Evolutionary conservation across 1,139 yeast genomes (phyloP).

Genomic region (Zygosaccharomyces sapae): DNA sequence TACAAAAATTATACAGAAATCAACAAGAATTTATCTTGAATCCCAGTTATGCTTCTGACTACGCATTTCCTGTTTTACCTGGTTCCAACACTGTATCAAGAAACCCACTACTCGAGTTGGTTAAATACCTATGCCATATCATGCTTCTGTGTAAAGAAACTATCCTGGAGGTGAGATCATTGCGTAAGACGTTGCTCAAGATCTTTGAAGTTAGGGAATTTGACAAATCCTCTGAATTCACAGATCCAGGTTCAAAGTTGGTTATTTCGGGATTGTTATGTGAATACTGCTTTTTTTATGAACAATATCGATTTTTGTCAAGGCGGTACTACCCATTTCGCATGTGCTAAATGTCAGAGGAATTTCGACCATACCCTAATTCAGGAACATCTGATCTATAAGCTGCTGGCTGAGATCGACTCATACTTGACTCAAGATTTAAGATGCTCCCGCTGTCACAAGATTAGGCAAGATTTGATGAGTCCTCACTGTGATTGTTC

Average conservation of each 20-base stretch:
- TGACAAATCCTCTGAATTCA: conserved; percentile 69
- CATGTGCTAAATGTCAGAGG: conserved; percentile 64
- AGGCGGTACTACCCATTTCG: conserved; percentile 54
- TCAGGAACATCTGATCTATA: conserved; percentile 74
- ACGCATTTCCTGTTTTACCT: conserved; percentile 66
- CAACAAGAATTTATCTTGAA: conserved; percentile 73
- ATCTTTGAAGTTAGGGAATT: conserved; percentile 82
- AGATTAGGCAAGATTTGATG: conserved; percentile 64
- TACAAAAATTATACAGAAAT: conserved; percentile 58
- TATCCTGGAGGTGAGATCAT: conserved; percentile 64
- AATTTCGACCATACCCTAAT: conserved; percentile 62
- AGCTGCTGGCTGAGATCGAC: conserved; percentile 53
- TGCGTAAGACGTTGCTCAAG: conserved; percentile 69
- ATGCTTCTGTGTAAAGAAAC: conserved; percentile 62
- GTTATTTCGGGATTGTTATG: conserved; percentile 68
- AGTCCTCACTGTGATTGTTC: conserved; percentile 80
- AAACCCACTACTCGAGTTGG: conserved; percentile 76
- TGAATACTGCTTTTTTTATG: conserved; percentile 66
- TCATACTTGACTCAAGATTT: conserved; percentile 74
- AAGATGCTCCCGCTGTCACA: conserved; percentile 71
- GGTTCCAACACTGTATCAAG: conserved; percentile 60
- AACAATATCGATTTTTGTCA: conserved; percentile 81
- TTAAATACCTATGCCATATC: conserved; percentile 70
- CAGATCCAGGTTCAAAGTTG: conserved; percentile 70
- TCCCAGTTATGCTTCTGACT: conserved; percentile 60